phyloP scores from a whole-genome alignment of 164 flowering plant genomes.

The Vitis rotundifolia region DNA sequence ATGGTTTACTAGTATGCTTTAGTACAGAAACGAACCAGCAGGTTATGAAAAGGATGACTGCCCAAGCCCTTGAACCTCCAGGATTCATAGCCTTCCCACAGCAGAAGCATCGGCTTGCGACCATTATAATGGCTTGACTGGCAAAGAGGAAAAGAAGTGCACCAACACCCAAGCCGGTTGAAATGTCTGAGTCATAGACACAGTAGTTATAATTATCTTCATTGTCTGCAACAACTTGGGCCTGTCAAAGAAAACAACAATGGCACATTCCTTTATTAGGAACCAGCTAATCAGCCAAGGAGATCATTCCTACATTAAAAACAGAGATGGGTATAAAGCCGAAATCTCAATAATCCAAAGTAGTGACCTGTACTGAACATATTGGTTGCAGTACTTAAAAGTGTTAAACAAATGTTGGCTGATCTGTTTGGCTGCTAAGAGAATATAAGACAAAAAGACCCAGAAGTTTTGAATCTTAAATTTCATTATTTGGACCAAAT shows the following conservation, averaged over 20 bases:
- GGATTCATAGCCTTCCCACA: slow-evolving; percentile 81
- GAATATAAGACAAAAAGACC: not conserved
- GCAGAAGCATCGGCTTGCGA: slow-evolving; percentile 86
- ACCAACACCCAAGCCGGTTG: slow-evolving; percentile 82
- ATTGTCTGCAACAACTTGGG: slow-evolving; percentile 29
- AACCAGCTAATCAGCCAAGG: not conserved
- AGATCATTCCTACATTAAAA: not conserved
- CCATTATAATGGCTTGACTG: slow-evolving; percentile 65
- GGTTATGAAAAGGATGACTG: slow-evolving; percentile 69
- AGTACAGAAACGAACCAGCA: slow-evolving; percentile 61
- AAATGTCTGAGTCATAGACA: slow-evolving; percentile 78
- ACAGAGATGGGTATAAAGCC: no score
- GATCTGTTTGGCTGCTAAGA: not conserved
- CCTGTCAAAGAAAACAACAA: slow-evolving; percentile 43
- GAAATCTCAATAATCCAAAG: no score
- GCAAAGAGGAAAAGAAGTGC: slow-evolving; percentile 72
- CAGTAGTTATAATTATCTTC: slow-evolving; percentile 53
- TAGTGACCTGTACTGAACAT: no score
- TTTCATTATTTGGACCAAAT: not conserved
- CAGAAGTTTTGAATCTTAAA: not conserved
- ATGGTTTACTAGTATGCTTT: not conserved
- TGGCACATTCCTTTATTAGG: not conserved
- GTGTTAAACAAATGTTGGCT: not conserved
- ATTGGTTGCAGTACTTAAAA: no score
- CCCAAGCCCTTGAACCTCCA: slow-evolving; percentile 84